Evolutionary conservation across 352 stramenopile species (phyloP), one percentile per base, ranked within the genome.

Genomic region (Globisporangium splendens): DNA sequence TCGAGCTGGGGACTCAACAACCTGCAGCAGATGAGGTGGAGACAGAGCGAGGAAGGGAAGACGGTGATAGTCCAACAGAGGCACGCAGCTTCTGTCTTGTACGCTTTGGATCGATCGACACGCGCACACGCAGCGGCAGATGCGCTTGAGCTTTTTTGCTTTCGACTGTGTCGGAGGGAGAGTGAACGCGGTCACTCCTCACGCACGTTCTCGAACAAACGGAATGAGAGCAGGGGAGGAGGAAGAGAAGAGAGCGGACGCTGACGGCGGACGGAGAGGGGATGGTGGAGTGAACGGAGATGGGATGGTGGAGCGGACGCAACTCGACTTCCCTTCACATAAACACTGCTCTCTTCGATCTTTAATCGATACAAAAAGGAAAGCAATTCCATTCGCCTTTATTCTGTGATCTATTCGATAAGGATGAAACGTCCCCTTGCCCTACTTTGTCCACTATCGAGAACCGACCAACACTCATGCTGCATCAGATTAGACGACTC

Each of bases 161-260:
- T 41, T 41, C 24, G 24, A 31, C 2, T 31, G 24, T 43, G 10
- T 43, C 3, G 38, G 38, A 17, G 38, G 8, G 38, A 43, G 38
- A 43, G 10, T 43, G 38, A 6, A 31, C 38, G 8, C 38, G 10
- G 3, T 13, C 38, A 10, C 38, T 43, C 38, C 38, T 31, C 38
- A 43, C 38, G n/a, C n/a, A 42, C 31, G 53, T 59, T 59, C 53
- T 59, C 53, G 53, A 59, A 59, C 53, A 28, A 59, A 51, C 38
- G 10, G 38, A 43, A 59, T 31, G 42, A 59, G 42, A 43, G 21
- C 20, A 17, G 50, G 50, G 52, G 21, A 10, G 28, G 21, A 31
- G 35, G 49, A 38, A 39, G 41, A 18, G 22, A 38, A 20, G 53
- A 14, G 5, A 50, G 51, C 15, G 22, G 51, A 47, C 38, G 28